Percentiles rank a stretch among this genome's conserved stretches.
phyloP scores from a whole-genome alignment of 1,139 yeast genomes.

The Arxiozyma heterogenica region DNA sequence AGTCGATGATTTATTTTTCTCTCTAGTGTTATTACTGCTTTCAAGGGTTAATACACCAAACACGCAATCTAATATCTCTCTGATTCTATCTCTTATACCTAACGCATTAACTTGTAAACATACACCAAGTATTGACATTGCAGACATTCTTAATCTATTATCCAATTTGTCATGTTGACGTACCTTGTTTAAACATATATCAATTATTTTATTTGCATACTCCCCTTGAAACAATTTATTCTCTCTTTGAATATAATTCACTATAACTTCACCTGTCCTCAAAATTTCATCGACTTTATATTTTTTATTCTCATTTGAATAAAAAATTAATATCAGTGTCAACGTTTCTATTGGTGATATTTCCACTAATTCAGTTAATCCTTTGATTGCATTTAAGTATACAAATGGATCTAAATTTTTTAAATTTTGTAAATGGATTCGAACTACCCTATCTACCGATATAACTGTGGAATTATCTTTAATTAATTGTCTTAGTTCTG shows the following conservation, averaged over 20 bases:
- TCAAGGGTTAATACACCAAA: conserved; percentile 64
- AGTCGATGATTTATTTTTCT: conserved; percentile 21
- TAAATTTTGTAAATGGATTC: conserved; percentile 55
- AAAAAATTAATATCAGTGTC: conserved; percentile 36
- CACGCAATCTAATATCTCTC: conserved; percentile 62
- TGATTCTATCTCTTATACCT: conserved; percentile 42
- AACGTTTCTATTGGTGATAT: conserved; percentile 37
- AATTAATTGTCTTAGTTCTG: conserved; percentile 51
- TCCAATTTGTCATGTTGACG: conserved; percentile 36
- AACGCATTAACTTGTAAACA: conserved; percentile 52
- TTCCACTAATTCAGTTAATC: conserved; percentile 52
- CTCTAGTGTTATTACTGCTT: conserved; percentile 24
- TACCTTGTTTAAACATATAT: conserved; percentile 27
- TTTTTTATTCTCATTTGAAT: conserved; percentile 36
- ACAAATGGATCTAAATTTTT: conserved; percentile 79
- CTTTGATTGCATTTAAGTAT: conserved; percentile 74
- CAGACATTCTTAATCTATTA: conserved; percentile 65
- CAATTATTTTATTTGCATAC: conserved; percentile 31
- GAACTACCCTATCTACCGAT: conserved; percentile 45
- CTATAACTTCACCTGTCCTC: conserved; percentile 71
- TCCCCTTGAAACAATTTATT: conserved; percentile 43
- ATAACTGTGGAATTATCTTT: conserved; percentile 43
- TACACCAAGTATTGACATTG: conserved; percentile 71
- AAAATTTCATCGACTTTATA: conserved; percentile 52
- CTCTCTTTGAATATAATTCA: conserved; percentile 45